Evolutionary conservation across 148 eudicot genomes (phyloP).

Genomic region (Pharnaceum exiguum): DNA sequence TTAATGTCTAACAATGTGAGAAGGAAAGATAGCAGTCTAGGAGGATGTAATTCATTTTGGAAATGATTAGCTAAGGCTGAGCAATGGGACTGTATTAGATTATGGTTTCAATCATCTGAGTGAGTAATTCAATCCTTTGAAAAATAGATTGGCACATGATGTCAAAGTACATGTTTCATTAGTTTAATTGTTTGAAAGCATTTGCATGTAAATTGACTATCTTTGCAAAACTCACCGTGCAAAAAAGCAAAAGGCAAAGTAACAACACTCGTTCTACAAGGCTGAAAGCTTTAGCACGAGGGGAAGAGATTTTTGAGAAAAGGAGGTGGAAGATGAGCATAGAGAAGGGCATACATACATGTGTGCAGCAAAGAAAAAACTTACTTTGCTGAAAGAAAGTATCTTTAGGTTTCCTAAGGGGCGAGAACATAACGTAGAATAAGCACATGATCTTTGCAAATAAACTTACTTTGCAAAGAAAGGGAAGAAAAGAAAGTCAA

Average conservation of each 20-base stretch:
- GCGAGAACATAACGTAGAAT: constrained; percentile 27
- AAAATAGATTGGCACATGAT: constrained; percentile 4
- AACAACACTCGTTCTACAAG: constrained; percentile 5
- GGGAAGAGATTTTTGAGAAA: constrained; percentile 2
- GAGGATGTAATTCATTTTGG: background rate
- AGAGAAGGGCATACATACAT: constrained; percentile 18
- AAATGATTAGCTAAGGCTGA: background rate
- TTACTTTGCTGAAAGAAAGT: constrained; percentile 14
- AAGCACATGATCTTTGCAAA: constrained; percentile 26
- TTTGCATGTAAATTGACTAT: background rate
- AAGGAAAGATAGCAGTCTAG: constrained; percentile 3
- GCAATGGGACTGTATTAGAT: background rate
- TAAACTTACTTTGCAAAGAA: constrained; percentile 15
- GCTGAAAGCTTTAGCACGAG: constrained; percentile 17
- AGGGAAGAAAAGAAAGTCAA: constrained; percentile 17
- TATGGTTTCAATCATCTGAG: constrained; percentile 9
- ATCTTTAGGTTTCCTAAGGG: background rate
- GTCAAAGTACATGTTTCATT: background rate
- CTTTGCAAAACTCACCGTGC: constrained; percentile 7
- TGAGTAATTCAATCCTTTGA: constrained; percentile 4
- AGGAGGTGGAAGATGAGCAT: background rate
- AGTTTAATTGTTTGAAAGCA: background rate
- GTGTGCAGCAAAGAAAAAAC: constrained; percentile 28
- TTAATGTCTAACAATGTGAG: constrained; percentile 1
- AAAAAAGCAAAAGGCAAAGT: constrained; percentile 2